Conservation (phyloP, 768 basidiomycete species). For the Termitomyces sp. region DNA sequence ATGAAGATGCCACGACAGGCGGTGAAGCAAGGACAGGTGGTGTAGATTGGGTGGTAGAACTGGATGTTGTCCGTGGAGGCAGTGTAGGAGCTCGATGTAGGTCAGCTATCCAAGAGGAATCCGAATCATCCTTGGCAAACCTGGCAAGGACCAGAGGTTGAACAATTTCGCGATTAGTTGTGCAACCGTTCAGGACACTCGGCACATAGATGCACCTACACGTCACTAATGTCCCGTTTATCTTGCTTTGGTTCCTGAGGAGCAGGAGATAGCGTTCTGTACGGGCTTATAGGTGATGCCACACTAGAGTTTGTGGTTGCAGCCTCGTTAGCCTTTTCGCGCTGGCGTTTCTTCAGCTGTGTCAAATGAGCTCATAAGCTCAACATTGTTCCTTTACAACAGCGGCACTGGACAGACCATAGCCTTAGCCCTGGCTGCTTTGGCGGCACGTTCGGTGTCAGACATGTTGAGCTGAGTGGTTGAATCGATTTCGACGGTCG, state of each 20-base stretch:
- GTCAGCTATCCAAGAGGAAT: conserved; percentile 55
- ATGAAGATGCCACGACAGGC: conserved; percentile 12
- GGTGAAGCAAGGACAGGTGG: conserved; percentile 8
- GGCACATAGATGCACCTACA: conserved; percentile 46
- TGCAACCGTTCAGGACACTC: not conserved
- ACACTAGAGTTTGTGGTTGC: conserved; percentile 24
- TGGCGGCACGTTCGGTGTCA: conserved; percentile 75
- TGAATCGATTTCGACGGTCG: not conserved
- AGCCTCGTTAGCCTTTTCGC: conserved; percentile 54
- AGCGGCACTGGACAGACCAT: conserved; percentile 43
- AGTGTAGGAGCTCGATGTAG: conserved; percentile 41
- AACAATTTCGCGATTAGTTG: conserved; percentile 3
- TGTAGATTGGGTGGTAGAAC: conserved; percentile 10
- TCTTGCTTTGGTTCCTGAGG: conserved; percentile 36
- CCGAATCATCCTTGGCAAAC: conserved; percentile 42
- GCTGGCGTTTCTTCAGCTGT: conserved; percentile 79
- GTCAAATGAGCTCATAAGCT: conserved; percentile 4
- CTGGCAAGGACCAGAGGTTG: conserved; percentile 11
- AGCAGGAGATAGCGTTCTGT: conserved; percentile 46
- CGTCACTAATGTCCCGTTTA: conserved; percentile 50
- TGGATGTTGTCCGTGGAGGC: conserved; percentile 16
- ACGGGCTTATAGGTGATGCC: conserved; percentile 31
- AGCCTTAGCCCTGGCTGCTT: conserved; percentile 79
- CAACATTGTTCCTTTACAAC: conserved; percentile 1
- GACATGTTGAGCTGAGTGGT: conserved; percentile 33